Base-by-base conservation (phyloP, 2,329 filamentous ascomycete genomes). In the Aspergillus sp. region DNA sequence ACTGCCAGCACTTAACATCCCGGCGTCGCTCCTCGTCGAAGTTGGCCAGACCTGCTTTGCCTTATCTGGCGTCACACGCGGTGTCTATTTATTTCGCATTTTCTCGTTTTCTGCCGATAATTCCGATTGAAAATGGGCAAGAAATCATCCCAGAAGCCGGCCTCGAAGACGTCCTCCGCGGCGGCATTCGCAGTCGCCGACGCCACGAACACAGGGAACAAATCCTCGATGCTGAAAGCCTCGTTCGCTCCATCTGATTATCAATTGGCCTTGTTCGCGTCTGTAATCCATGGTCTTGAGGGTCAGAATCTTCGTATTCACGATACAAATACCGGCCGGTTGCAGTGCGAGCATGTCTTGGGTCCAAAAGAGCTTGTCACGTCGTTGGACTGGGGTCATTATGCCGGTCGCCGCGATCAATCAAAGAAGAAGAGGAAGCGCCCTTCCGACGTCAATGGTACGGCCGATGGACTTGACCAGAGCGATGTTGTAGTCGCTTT, bases 361-460 rank as follows among this genome's bases (percentile, higher is more conserved):
- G 75, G 72, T 49, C 74, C 79, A 27, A 79, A 77, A 62, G 75
- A 79, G 57, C 72, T 69, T 4, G 73, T 82, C 56, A 81, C 78
- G 7, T 82, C 78, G 17, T 68, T 83, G 48, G 78, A 81, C 48
- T 83, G 80, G 80, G 80, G 80, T 19, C 79, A 76, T 58, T 74
- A 76, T 65, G 66, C 69, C 61, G 66, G 68, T 57, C 57, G 66
- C 40, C 62, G 68, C 60, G 70, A 68, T 45, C 71, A 73, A 60
- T 70, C 71, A 45, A 80, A 79, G 69, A 82, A 81, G 70, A 83
- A 82, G 73, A 75, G 80, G 64, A 82, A 82, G 73, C 74, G 79
- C 55, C 71, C 70, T 52, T 76, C 75, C 24, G 70, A 71, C 55
- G 68, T 73, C 56, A 79, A 78, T 69, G 77, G 75, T 17, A 56